Evolutionary conservation across 306 rosid species (phyloP).

Genomic region (Gillenia trifoliata): DNA sequence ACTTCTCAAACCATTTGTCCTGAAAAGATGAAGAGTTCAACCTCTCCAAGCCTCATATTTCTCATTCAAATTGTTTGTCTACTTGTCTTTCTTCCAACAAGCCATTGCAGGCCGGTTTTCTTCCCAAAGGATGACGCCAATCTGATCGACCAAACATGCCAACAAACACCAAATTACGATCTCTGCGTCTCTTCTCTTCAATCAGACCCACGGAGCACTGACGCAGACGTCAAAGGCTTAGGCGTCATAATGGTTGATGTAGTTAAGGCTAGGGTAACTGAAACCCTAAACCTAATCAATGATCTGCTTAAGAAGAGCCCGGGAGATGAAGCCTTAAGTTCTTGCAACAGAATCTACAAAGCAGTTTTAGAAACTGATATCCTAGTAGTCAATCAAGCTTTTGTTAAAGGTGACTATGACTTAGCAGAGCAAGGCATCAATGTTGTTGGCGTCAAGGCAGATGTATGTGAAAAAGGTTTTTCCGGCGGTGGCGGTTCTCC

Average conservation of each 20-base stretch:
- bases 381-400: conserved; percentile 29
- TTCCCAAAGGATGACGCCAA: conserved; percentile 9
- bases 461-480: conserved; percentile 29
- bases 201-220: conserved; percentile 30
- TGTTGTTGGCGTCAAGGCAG: conserved; percentile 33
- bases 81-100: conserved; percentile 18
- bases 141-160: conserved; percentile 40
- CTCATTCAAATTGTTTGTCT: conserved; percentile 6
- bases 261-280: conserved; percentile 16
- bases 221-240: conserved; percentile 23
- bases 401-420: conserved; percentile 32
- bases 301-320: conserved; percentile 1
- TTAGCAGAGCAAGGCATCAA: conserved; percentile 34
- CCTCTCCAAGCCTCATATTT: not conserved
- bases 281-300: conserved; percentile 5
- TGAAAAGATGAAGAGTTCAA: no score
- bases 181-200: conserved; percentile 40
- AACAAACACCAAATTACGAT: conserved; percentile 42
- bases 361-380: conserved; percentile 12
- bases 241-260: conserved; percentile 30
- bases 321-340: no score
- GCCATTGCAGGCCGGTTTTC: conserved; percentile 21
- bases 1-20: no score
- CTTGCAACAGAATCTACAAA: no score
- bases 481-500: conserved; percentile 18